Evolutionary conservation across 495 filamentous ascomycete genomes (phyloP).

Genomic region (Rhizodiscina lignyota): DNA sequence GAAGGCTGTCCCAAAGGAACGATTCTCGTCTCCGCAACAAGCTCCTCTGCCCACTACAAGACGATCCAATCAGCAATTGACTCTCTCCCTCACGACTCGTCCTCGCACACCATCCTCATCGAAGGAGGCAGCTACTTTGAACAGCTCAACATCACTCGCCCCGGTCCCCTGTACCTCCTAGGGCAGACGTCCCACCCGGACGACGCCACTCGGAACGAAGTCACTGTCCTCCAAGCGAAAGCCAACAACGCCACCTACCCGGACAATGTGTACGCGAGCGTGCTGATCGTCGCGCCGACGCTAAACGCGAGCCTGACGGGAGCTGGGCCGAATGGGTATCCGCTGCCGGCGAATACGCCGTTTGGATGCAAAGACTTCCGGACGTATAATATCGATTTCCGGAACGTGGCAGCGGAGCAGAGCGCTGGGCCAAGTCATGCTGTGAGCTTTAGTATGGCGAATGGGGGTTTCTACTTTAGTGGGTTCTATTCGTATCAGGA

Average conservation of each 20-base stretch:
- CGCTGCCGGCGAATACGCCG: slow-evolving; percentile 37
- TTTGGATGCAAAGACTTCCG: slow-evolving; percentile 41
- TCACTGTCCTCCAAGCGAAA: slow-evolving; percentile 23
- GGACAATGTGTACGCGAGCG: slow-evolving; percentile 41
- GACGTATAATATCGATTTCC: slow-evolving; percentile 42
- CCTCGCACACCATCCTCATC: too few relatives aligned
- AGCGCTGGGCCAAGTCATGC: slow-evolving; percentile 37
- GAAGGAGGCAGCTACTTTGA: slow-evolving; percentile 40
- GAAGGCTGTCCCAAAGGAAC: too few relatives aligned
- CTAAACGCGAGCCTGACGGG: slow-evolving; percentile 39
- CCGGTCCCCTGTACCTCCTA: slow-evolving; percentile 36
- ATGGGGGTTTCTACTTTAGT: too few relatives aligned
- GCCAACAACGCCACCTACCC: slow-evolving; percentile 24
- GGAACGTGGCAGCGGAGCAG: slow-evolving; percentile 36
- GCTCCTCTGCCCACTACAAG: too few relatives aligned
- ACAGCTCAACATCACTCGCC: slow-evolving; percentile 42
- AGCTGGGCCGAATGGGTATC: slow-evolving; percentile 35
- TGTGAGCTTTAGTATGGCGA: too few relatives aligned
- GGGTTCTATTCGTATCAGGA: too few relatives aligned
- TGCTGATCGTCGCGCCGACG: slow-evolving; percentile 37
- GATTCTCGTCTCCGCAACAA: too few relatives aligned
- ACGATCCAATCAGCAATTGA: too few relatives aligned
- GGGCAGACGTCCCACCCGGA: slow-evolving; percentile 30
- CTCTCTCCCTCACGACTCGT: too few relatives aligned
- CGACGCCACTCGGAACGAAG: slow-evolving; percentile 7